Evolutionary conservation across 495 filamentous ascomycete genomes (phyloP).

Genomic region (Friedmanniomyces simplex): DNA sequence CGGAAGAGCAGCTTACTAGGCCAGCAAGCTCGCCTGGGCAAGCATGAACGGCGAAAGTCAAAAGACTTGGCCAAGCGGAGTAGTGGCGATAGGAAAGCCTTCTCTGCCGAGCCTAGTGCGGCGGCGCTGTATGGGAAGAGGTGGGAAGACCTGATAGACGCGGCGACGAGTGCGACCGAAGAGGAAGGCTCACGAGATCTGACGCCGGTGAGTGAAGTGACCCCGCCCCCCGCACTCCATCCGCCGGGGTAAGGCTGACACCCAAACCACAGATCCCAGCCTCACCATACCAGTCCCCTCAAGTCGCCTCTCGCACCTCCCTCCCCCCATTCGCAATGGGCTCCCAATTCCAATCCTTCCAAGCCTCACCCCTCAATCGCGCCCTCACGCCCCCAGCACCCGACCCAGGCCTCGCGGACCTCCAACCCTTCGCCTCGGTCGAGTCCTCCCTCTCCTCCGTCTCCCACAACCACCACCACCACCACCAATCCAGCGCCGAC

Average conservation of each 20-base stretch:
- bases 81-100: constrained; percentile 66
- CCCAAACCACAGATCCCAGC: constrained; percentile 34
- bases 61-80: constrained; percentile 55
- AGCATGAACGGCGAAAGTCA: constrained; percentile 69
- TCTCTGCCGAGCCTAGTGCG: constrained; percentile 68
- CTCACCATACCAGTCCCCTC: constrained; percentile 52
- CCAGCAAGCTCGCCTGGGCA: constrained; percentile 57
- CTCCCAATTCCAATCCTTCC: constrained; percentile 58
- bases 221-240: neutral
- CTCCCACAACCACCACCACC: constrained; percentile 35
- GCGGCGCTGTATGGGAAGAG: constrained; percentile 68
- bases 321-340: constrained; percentile 57
- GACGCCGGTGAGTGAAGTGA: constrained; percentile 56
- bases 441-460: constrained; percentile 57
- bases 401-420: constrained; percentile 48
- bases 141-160: constrained; percentile 92
- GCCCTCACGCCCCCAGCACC: constrained; percentile 72
- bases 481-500: constrained; percentile 11
- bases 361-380: constrained; percentile 77
- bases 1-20: constrained; percentile 70
- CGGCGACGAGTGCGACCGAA: constrained; percentile 80
- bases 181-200: constrained; percentile 72
- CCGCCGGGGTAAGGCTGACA: neutral
- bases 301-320: constrained; percentile 62
- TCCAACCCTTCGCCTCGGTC: constrained; percentile 74